A percentile compares a stretch with the other conserved stretches of the same genome.
phyloP scores from a whole-genome alignment of 2,329 filamentous ascomycete genomes.

The Talaromyces sp. region DNA sequence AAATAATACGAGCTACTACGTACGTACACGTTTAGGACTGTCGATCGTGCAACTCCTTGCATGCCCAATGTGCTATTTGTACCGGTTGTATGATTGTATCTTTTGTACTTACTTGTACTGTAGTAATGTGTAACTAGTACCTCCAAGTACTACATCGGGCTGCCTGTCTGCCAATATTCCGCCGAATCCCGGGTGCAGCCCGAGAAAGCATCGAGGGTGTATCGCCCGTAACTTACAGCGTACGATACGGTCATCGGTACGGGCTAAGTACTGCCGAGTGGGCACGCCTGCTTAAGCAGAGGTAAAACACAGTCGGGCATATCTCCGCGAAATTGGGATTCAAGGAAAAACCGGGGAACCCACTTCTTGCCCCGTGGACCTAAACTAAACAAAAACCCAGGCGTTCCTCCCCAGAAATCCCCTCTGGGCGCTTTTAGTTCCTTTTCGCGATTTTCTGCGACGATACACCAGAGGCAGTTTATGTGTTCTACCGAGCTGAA shows the following conservation, averaged over 20 bases:
- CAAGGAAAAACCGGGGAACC: constrained; percentile 15
- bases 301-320: constrained; percentile 6
- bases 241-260: not conserved
- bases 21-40: not conserved
- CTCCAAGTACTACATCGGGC: not conserved
- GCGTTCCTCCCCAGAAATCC: constrained; percentile 11
- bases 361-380: constrained; percentile 9
- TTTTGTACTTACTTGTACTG: not conserved
- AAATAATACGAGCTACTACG: not conserved
- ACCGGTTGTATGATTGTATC: too few species aligned
- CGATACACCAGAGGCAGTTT: not conserved
- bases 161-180: not conserved
- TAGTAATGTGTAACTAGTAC: not conserved
- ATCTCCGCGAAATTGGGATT: constrained; percentile 12
- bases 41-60: constrained; percentile 4
- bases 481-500: not conserved
- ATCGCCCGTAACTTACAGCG: not conserved
- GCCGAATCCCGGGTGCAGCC: constrained; percentile 11
- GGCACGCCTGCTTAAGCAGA: not conserved
- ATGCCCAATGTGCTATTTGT: not conserved
- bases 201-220: not conserved
- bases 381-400: constrained; percentile 14
- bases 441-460: not conserved
- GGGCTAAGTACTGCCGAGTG: not conserved
- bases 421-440: not conserved